Percentiles rank a stretch among this genome's conserved stretches.
Evolutionary conservation across 768 basidiomycete genomes (phyloP).

Genomic region (Lyophyllum decastes): DNA sequence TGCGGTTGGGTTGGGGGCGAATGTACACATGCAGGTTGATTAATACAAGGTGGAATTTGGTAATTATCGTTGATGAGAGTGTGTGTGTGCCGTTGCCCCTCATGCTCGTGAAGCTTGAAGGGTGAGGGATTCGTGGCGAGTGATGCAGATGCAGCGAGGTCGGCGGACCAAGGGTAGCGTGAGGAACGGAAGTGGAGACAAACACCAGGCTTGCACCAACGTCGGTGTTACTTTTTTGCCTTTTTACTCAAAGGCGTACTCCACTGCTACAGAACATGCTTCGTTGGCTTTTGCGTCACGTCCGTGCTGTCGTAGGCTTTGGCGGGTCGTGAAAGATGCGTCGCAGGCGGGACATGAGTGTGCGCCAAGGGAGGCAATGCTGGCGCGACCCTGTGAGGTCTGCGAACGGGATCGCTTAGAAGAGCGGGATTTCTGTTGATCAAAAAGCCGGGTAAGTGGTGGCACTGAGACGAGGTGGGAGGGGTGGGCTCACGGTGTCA

Average conservation of each 20-base stretch:
- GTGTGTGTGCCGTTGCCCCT: conserved; percentile 4
- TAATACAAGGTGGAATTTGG: conserved; percentile 17
- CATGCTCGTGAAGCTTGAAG: neutral
- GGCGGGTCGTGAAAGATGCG: conserved; percentile 58
- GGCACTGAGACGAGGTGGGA: neutral
- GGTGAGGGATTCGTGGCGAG: conserved; percentile 7
- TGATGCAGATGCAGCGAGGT: conserved; percentile 4
- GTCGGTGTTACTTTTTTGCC: no score
- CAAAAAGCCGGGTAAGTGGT: conserved; percentile 9
- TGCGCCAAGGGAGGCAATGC: conserved; percentile 42
- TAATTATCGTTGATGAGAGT: conserved; percentile 9
- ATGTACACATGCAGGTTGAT: conserved; percentile 18
- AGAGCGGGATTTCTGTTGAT: conserved; percentile 46
- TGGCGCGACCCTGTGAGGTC: conserved; percentile 31
- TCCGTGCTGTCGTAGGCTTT: conserved; percentile 64
- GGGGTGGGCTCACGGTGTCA: conserved; percentile 32
- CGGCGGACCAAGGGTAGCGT: neutral
- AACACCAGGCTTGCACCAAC: no score
- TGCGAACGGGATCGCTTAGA: conserved; percentile 59
- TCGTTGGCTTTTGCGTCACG: conserved; percentile 53
- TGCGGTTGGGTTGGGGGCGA: neutral
- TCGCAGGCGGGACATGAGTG: conserved; percentile 80
- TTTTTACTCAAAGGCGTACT: conserved; percentile 66
- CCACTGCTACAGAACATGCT: conserved; percentile 73
- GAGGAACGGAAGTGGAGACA: conserved; percentile 8